phyloP scores from a whole-genome alignment of 2,329 filamentous ascomycete genomes.

The Ophiognomonia clavigignenti-juglandacearum region DNA sequence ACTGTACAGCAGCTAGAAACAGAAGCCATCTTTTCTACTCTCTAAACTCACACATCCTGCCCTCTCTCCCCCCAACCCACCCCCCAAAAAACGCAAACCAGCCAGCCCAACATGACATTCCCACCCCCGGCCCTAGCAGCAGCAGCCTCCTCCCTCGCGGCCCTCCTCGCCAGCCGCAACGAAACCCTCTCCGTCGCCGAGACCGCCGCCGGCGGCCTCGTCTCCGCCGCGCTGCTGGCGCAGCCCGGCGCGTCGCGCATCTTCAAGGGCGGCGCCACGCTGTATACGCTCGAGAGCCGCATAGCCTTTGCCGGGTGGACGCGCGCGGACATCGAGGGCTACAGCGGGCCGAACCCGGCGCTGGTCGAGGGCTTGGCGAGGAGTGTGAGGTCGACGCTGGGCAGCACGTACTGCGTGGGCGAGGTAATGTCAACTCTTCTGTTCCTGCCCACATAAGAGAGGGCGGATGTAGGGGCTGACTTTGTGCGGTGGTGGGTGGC shows the following conservation, averaged over 20 bases:
- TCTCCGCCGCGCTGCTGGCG: slow-evolving; percentile 54
- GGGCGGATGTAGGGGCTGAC: too few relatives aligned
- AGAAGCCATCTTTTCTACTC: too few relatives aligned
- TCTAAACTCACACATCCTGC: too few relatives aligned
- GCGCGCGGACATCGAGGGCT: slow-evolving; percentile 41
- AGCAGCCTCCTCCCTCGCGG: slow-evolving; percentile 40
- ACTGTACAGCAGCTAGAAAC: too few relatives aligned
- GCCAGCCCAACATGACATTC: too few relatives aligned
- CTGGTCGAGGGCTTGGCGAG: slow-evolving; percentile 52
- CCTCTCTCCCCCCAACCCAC: background rate
- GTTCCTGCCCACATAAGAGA: too few relatives aligned
- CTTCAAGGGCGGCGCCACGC: slow-evolving; percentile 59
- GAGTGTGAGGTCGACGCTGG: slow-evolving; percentile 49
- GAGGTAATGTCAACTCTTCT: slow-evolving; percentile 28
- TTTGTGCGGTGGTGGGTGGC: background rate
- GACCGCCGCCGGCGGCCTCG: slow-evolving; percentile 59
- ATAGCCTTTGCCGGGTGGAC: slow-evolving; percentile 59
- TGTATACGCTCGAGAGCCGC: slow-evolving; percentile 55
- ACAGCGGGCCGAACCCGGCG: slow-evolving; percentile 54
- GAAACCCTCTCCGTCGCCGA: slow-evolving; percentile 58
- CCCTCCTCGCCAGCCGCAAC: slow-evolving; percentile 47
- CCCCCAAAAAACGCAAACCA: background rate
- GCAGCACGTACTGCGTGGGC: slow-evolving; percentile 50
- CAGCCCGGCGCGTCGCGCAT: slow-evolving; percentile 52
- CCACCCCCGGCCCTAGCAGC: slow-evolving; percentile 10